Evolutionary conservation across 2,329 filamentous ascomycete species (phyloP), one percentile per base, ranked within the genome.

Genomic region (Nemania diffusa): DNA sequence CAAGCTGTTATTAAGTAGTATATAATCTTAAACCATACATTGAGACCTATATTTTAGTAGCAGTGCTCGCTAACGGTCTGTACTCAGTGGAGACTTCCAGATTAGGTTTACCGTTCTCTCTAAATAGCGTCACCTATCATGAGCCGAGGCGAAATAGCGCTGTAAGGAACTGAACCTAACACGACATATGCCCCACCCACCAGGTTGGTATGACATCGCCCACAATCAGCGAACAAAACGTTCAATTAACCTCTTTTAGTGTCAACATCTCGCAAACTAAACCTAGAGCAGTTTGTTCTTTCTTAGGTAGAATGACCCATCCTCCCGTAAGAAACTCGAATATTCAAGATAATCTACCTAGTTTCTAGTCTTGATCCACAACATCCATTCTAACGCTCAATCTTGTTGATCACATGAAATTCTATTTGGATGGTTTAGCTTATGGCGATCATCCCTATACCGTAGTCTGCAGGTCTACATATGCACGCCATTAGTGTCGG

Each of bases 221-320:
- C n/a, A n/a, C n/a, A n/a, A n/a, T n/a, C n/a, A n/a, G n/a, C n/a
- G n/a, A n/a, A n/a, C n/a, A n/a, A n/a, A n/a, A n/a, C 34, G 11
- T 40, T 40, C 34, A 40, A 40, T 44, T 44, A 44, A 44, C 40
- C 17, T 44, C 17, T n/a, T 44, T 44, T 44, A n/a, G 40, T 48
- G 9, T 26, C 32, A 29, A 22, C n/a, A 22, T 27, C 57, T 67
- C 61, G 64, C 56, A 69, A 58, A 44, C 67, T 69, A 69, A 29
- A 60, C 67, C 61, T 2, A 40, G 64, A 62, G 20, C 4, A 40
- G 62, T 51, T 48, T 32, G 22, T 34, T 32, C 52, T 59, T 69
- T 64, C 61, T 61, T 64, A 59, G 20, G 24, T 53, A 40, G 46
- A 60, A 48, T 6, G 29, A 8, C 20, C 32, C n/a, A 46, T 24